Evolutionary conservation across 2,329 filamentous ascomycete genomes (phyloP), one percentile per base, ranked within the genome.

Genomic region (Verticillium dahliae): DNA sequence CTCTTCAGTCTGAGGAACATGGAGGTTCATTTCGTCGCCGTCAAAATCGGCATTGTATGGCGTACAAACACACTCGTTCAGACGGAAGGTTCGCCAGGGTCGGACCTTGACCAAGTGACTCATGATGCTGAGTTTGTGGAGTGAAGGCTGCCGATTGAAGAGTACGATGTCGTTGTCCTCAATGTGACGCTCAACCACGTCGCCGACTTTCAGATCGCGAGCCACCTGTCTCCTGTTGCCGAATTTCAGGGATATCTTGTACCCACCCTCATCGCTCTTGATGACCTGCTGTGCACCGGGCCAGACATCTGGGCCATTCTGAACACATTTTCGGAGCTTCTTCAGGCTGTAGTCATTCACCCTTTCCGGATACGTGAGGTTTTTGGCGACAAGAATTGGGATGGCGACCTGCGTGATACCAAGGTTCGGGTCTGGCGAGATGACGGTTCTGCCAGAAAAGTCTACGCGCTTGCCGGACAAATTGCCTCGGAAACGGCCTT

Each of bases 21-120:
- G 95, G 57, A 99, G 78, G 69, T 99, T 99, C 95, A 99, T 99
- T 75, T 99, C 95, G 69, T 99, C 95, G 63, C 95, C 95, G 70
- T 99, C 95, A 68, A 99, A 99, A 84, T 99, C 95, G 61, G 95
- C 95, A 69, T 99, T 99, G 81, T 99, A 99, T 3, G 95, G 95
- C 64, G 90, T 93, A 76, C 95, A 99, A 1, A 97, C 95, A 84
- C 95, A 99, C 74, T 99, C 95, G 72, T 99, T 99, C 18, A 99
- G 82, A 60, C 95, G 89, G 73, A 99, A 98, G 0, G 95, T 99
- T 74, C 93, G 88, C 88, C 95, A 96, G 0, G 94, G 95, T 58
- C 95, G 87, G 57, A 99, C 87, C 75, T 97, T 97, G 68, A 90
- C 95, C 70, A 90, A 87, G 79, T 99, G 95, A 71, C 91, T 94